Conservation (phyloP, 176 grass and related monocot species). For the Carex scoparia region DNA sequence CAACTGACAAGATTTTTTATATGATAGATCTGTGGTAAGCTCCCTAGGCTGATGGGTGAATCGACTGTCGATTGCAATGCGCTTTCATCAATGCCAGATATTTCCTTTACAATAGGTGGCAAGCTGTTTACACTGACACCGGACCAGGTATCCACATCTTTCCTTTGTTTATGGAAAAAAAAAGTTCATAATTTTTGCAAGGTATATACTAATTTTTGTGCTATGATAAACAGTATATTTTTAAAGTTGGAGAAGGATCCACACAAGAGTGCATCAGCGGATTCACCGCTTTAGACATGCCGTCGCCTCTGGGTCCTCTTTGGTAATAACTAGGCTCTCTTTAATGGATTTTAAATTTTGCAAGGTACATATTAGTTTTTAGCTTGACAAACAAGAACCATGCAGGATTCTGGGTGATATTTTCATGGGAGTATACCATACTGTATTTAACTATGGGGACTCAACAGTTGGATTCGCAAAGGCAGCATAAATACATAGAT, state of each 20-base stretch:
- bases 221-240: conserved; percentile 52
- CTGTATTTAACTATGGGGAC: conserved; percentile 79
- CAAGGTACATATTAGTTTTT: not conserved
- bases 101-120: conserved; percentile 66
- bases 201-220: not conserved
- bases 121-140: conserved; percentile 53
- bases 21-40: conserved; percentile 55
- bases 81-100: conserved; percentile 57
- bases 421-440: conserved; percentile 95
- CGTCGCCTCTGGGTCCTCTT: conserved; percentile 79
- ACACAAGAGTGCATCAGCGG: conserved; percentile 87
- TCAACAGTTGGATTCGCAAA: conserved; percentile 69
- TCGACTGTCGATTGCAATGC: conserved; percentile 68
- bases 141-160: conserved; percentile 41
- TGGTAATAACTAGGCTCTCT: conserved; percentile 41
- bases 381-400: not conserved
- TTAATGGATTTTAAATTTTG: not conserved
- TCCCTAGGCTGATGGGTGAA: conserved; percentile 70
- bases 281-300: conserved; percentile 78
- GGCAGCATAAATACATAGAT: conserved; percentile 38
- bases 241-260: conserved; percentile 68
- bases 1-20: conserved; percentile 9
- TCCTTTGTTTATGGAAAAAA: not conserved
- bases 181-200: not conserved
- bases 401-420: conserved; percentile 99